These are phyloP conservation scores for Microsporum canis DNA, from an alignment of 2,329 filamentous ascomycete genomes.

Conservation along the genomic window DNA sequence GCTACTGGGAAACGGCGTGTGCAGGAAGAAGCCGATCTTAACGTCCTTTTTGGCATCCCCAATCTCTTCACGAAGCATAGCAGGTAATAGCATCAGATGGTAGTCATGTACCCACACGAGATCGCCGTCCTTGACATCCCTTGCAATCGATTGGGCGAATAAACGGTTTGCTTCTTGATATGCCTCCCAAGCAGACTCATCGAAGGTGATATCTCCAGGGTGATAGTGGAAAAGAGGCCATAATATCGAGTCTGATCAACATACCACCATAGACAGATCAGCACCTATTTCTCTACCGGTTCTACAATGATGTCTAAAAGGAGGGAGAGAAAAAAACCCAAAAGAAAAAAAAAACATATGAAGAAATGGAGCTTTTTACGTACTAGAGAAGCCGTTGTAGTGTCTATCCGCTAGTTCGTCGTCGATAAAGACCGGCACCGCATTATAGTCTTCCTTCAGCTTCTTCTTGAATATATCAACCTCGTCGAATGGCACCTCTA, in stretches of 20 bases:
- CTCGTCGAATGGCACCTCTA: constrained; percentile 81
- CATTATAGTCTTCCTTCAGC: constrained; percentile 76
- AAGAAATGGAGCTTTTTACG: constrained; percentile 25
- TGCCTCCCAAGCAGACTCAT: constrained; percentile 85
- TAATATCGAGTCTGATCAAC: constrained; percentile 68
- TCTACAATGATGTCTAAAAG: background rate
- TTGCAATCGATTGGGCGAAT: constrained; percentile 77
- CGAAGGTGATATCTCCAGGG: constrained; percentile 94
- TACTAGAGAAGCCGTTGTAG: constrained; percentile 97
- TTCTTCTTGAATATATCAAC: constrained; percentile 60
- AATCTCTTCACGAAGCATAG: constrained; percentile 88
- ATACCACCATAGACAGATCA: background rate
- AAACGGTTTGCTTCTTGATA: constrained; percentile 88
- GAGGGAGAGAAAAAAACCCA: background rate
- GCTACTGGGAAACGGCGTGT: constrained; percentile 92
- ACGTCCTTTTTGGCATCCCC: constrained; percentile 73
- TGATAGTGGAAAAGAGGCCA: constrained; percentile 99
- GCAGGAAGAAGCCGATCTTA: constrained; percentile 96
- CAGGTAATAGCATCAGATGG: constrained; percentile 90
- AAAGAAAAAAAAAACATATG: background rate
- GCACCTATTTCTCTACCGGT: background rate
- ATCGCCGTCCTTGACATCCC: constrained; percentile 84
- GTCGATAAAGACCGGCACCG: constrained; percentile 83
- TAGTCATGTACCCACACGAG: constrained; percentile 98
- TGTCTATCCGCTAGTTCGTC: constrained; percentile 89